Evolutionary conservation across 805 yeast species (phyloP).

Genomic region (Schwanniomyces sp.): DNA sequence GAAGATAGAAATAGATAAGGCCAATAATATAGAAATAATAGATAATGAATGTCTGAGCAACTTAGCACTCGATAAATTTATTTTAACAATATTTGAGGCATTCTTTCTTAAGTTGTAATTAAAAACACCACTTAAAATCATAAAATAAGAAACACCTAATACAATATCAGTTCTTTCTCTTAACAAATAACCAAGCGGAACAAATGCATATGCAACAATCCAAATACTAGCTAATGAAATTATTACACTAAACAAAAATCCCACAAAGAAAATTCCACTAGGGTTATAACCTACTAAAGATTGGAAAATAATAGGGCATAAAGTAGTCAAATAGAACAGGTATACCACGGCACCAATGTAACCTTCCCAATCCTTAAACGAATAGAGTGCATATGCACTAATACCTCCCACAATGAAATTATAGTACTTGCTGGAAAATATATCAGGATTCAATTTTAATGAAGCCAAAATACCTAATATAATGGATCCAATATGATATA

Average conservation of each 20-base stretch:
- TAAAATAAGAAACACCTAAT: constrained; percentile 52
- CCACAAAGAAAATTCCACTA: constrained; percentile 50
- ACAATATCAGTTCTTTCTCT: constrained; percentile 88
- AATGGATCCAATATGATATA: constrained; percentile 60
- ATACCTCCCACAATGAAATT: constrained; percentile 43
- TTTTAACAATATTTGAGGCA: constrained; percentile 19
- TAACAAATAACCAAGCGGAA: constrained; percentile 86
- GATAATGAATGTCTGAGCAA: constrained; percentile 23
- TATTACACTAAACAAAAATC: constrained; percentile 50
- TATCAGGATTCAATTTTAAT: constrained; percentile 20
- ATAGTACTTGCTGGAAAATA: constrained; percentile 24
- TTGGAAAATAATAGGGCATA: constrained; percentile 61
- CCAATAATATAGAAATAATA: constrained; percentile 44
- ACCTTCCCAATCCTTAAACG: constrained; percentile 66
- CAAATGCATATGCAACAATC: constrained; percentile 98
- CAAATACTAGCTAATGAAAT: constrained; percentile 84
- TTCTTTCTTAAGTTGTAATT: constrained; percentile 30
- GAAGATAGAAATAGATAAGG: constrained; percentile 55
- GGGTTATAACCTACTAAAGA: constrained; percentile 56
- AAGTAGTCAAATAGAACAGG: constrained; percentile 59
- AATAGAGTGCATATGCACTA: constrained; percentile 53
- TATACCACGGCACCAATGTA: constrained; percentile 69
- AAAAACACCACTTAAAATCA: constrained; percentile 54
- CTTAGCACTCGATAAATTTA: constrained; percentile 16
- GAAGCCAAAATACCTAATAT: constrained; percentile 47